phyloP scores from a whole-genome alignment of 2,329 filamentous ascomycete species.

The Beauveria varroae region DNA sequence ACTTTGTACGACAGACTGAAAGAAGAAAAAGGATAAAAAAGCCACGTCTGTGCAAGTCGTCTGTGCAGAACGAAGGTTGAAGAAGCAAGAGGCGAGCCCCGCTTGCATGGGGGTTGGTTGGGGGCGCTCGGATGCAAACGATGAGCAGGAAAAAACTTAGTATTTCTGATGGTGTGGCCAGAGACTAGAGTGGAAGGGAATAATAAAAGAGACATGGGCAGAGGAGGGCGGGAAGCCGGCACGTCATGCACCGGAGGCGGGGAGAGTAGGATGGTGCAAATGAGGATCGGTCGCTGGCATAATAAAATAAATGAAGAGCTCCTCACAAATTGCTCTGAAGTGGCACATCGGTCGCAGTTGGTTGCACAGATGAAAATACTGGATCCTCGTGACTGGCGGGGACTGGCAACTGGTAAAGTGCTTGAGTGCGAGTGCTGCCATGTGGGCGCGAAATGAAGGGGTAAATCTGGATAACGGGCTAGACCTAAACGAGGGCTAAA shows the following conservation, averaged over 20 bases:
- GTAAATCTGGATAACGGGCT: background rate
- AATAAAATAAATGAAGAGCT: too few relatives aligned
- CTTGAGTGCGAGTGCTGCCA: too few relatives aligned
- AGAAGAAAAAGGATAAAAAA: background rate
- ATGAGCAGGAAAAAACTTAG: background rate
- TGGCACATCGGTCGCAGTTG: too few relatives aligned
- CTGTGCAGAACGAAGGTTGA: background rate
- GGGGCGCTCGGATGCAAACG: background rate
- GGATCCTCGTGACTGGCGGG: too few relatives aligned
- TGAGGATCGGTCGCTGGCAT: background rate
- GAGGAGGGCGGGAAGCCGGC: too few relatives aligned
- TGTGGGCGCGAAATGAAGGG: constrained; percentile 4
- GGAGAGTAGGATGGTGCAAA: background rate
- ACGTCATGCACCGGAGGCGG: too few relatives aligned
- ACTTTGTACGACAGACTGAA: background rate
- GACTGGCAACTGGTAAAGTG: too few relatives aligned
- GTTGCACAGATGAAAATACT: too few relatives aligned
- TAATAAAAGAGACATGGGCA: too few relatives aligned
- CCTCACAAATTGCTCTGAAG: too few relatives aligned
- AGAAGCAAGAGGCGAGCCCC: background rate
- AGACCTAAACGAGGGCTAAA: background rate
- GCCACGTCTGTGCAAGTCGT: background rate
- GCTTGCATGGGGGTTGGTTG: background rate
- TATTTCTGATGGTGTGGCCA: too few relatives aligned
- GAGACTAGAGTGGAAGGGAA: background rate